Conservation (phyloP, 495 filamentous ascomycete species). For the Sporormia fimetaria region DNA sequence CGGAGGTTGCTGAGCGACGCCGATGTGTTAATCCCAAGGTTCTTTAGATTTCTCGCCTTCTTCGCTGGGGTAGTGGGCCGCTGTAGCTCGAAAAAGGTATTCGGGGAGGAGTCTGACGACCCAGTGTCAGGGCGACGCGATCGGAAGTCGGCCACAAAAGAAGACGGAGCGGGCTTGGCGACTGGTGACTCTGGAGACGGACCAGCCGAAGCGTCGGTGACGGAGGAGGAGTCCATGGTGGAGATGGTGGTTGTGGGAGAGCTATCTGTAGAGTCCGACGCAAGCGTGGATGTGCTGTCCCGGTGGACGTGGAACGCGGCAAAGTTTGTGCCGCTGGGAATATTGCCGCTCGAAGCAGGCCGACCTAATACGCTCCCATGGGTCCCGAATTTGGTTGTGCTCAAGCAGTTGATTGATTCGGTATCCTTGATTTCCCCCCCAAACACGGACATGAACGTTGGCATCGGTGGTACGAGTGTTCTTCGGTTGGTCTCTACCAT, state of each 20-base stretch:
- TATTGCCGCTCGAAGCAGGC: slow-evolving; percentile 23
- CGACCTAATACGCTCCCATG: slow-evolving; percentile 18
- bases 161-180: slow-evolving; percentile 44
- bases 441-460: slow-evolving; percentile 31
- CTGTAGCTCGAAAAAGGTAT: slow-evolving; percentile 34
- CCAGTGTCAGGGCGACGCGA: slow-evolving; percentile 15
- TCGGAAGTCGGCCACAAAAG: slow-evolving; percentile 23
- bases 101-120: slow-evolving; percentile 7
- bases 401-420: slow-evolving; percentile 8
- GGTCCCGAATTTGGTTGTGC: slow-evolving; percentile 8
- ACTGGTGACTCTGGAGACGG: slow-evolving; percentile 83
- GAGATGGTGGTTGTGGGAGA: slow-evolving; percentile 94
- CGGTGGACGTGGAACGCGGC: slow-evolving; percentile 40
- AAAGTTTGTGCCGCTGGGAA: slow-evolving; percentile 16
- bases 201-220: slow-evolving; percentile 81
- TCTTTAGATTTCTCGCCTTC: slow-evolving; percentile 83
- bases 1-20: slow-evolving; percentile 37
- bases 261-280: slow-evolving; percentile 79
- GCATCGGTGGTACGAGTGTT: slow-evolving; percentile 25
- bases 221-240: slow-evolving; percentile 75
- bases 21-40: slow-evolving; percentile 77
- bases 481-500: slow-evolving; percentile 27
- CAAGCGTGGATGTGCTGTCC: slow-evolving; percentile 64
- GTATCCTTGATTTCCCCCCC: slow-evolving; percentile 23
- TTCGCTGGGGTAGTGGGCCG: slow-evolving; percentile 50